Evolutionary conservation across 202 grass and related monocot genomes (phyloP).

Genomic region (Tripidium arundinaceum): DNA sequence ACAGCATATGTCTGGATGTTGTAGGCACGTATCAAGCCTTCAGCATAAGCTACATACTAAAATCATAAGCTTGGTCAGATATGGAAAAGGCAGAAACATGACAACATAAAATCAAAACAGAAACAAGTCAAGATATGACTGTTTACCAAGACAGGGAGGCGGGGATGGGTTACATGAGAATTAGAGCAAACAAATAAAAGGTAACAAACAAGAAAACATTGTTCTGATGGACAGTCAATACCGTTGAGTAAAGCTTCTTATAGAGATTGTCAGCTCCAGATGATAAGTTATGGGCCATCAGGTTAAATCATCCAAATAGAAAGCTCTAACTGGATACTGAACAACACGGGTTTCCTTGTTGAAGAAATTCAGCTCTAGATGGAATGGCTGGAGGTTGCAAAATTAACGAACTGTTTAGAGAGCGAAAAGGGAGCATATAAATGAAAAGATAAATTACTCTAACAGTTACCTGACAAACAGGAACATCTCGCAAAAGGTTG

Average conservation of each 20-base stretch:
- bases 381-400: constrained; percentile 69
- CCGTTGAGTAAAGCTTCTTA: constrained; percentile 96
- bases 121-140: too few relatives aligned
- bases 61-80: too few relatives aligned
- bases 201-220: constrained; percentile 31
- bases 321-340: constrained; percentile 89
- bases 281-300: constrained; percentile 93
- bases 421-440: background rate
- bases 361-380: constrained; percentile 99
- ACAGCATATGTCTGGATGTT: too few relatives aligned
- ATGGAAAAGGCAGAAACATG: too few relatives aligned
- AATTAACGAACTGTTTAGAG: constrained; percentile 28
- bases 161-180: constrained; percentile 31
- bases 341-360: constrained; percentile 85
- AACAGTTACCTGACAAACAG: constrained; percentile 83
- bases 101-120: too few relatives aligned
- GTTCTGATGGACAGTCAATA: constrained; percentile 32
- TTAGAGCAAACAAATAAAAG: constrained; percentile 34
- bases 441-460: constrained; percentile 8
- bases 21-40: too few relatives aligned
- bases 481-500: constrained; percentile 85
- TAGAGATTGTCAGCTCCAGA: constrained; percentile 92
- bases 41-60: too few relatives aligned
- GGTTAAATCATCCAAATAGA: constrained; percentile 92
- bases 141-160: too few relatives aligned